phyloP scores from a whole-genome alignment of 352 stramenopile genomes.

The Phytopythium cucurbitacearum region DNA sequence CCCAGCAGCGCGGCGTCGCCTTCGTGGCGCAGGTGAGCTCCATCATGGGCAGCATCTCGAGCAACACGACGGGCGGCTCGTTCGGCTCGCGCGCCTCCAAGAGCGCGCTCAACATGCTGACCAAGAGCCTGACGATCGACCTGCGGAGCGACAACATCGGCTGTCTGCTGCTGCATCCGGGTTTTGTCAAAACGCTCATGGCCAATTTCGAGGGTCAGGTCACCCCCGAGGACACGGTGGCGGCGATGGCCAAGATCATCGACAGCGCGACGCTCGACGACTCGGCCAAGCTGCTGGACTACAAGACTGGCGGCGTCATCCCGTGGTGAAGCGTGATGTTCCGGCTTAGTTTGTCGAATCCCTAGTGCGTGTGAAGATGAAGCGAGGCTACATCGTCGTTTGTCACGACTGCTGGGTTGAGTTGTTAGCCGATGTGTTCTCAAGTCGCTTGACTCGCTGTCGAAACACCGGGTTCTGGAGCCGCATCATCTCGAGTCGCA shows the following conservation, averaged over 20 bases:
- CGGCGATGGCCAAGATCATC: slow-evolving; percentile 49
- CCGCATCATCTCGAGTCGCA: slow-evolving; percentile 11
- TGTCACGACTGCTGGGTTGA: no score
- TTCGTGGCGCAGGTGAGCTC: slow-evolving; percentile 55
- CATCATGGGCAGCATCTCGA: slow-evolving; percentile 43
- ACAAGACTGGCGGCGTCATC: slow-evolving; percentile 42
- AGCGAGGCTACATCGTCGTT: no score
- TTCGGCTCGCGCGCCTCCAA: slow-evolving; percentile 83
- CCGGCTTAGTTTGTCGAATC: no score
- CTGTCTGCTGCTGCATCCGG: slow-evolving; percentile 52
- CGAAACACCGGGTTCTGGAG: slow-evolving; percentile 10
- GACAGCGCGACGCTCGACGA: slow-evolving; percentile 41
- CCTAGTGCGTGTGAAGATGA: no score
- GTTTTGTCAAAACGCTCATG: slow-evolving; percentile 55
- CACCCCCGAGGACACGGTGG: slow-evolving; percentile 44
- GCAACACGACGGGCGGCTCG: slow-evolving; percentile 35
- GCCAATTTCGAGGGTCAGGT: slow-evolving; percentile 27
- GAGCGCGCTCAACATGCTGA: slow-evolving; percentile 73
- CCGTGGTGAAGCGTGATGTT: slow-evolving; percentile 30
- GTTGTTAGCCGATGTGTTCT: no score
- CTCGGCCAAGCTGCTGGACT: slow-evolving; percentile 51
- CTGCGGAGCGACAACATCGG: slow-evolving; percentile 51
- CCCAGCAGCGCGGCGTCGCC: slow-evolving; percentile 29
- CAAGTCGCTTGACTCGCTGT: slow-evolving; percentile 9
- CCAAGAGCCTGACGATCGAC: slow-evolving; percentile 47